Percentiles rank a stretch among this genome's conserved stretches.
These are phyloP conservation scores for Arachnopeziza araneosa DNA, from an alignment of 2,329 filamentous ascomycete genomes.

Conservation along the genomic window DNA sequence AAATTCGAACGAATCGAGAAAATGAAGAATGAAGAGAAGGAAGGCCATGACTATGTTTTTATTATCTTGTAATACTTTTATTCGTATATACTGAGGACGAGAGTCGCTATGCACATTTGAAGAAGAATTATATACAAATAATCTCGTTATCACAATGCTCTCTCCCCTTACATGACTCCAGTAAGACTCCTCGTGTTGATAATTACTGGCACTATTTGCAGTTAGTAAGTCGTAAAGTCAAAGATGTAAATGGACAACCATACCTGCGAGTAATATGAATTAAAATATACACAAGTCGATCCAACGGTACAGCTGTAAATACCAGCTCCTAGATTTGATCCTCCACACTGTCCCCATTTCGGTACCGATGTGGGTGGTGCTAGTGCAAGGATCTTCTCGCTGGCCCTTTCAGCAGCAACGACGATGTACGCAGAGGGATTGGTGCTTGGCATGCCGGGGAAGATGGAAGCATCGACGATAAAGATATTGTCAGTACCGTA, in stretches of 20 bases:
- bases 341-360: conserved; percentile 22
- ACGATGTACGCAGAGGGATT: conserved; percentile 64
- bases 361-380: not conserved
- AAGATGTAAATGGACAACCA: not conserved
- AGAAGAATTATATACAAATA: not conserved
- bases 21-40: not conserved
- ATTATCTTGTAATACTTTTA: not conserved
- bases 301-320: conserved; percentile 8
- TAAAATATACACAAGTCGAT: conserved; percentile 13
- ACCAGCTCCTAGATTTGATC: conserved; percentile 13
- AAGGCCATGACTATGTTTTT: not conserved
- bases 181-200: not conserved
- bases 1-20: not conserved
- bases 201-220: not conserved
- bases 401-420: conserved; percentile 49
- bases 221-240: not conserved
- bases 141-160: not conserved
- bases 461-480: conserved; percentile 63
- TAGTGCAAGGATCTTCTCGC: conserved; percentile 30
- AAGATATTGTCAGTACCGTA: conserved; percentile 65
- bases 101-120: not conserved
- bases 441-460: conserved; percentile 62
- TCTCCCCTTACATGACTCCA: not conserved
- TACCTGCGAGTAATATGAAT: conserved; percentile 18
- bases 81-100: not conserved